phyloP scores from a whole-genome alignment of 179 eudicot genomes.

The Beta macrorhiza region DNA sequence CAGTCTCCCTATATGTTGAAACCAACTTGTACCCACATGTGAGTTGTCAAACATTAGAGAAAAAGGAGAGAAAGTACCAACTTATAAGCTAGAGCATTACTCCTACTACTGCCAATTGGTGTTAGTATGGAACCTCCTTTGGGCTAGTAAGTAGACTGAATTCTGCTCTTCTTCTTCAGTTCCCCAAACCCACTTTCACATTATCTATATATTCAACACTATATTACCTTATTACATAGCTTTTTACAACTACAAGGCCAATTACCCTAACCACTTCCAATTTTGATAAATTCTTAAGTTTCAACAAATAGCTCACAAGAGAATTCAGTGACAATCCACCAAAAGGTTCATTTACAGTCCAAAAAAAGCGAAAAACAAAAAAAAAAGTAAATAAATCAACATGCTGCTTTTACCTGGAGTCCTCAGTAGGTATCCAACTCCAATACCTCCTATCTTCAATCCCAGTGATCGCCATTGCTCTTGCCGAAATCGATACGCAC shows the following conservation, averaged over 20 bases:
- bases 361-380: neutral
- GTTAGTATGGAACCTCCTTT: too few species aligned
- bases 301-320: neutral
- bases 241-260: neutral
- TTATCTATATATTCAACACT: too few species aligned
- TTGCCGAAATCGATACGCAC: conserved; percentile 76
- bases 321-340: neutral
- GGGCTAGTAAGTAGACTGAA: too few species aligned
- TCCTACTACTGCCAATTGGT: too few species aligned
- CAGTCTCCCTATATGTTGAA: neutral
- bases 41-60: too few species aligned
- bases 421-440: conserved; percentile 93
- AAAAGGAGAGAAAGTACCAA: too few species aligned
- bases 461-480: conserved; percentile 81
- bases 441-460: conserved; percentile 94
- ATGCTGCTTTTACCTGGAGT: conserved; percentile 64
- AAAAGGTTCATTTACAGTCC: neutral
- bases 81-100: too few species aligned
- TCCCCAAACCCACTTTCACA: too few species aligned
- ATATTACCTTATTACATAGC: neutral
- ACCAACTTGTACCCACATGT: too few species aligned
- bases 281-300: neutral
- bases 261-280: neutral
- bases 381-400: neutral
- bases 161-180: too few species aligned